phyloP scores from a whole-genome alignment of 805 yeast genomes.

The Saccharomycopsis javanensis region DNA sequence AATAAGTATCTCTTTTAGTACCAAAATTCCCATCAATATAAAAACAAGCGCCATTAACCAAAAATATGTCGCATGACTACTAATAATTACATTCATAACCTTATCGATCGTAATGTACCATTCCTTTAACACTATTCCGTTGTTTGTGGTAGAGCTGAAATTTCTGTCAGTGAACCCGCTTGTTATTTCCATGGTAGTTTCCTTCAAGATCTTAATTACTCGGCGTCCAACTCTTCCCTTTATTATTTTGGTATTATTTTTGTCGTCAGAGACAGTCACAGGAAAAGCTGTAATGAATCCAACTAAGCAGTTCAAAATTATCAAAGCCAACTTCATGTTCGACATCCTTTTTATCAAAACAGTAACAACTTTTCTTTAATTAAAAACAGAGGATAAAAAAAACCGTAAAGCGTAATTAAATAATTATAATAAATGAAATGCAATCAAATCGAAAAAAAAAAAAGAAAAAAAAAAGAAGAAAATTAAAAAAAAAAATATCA shows the following conservation, averaged over 20 bases:
- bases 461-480: neutral
- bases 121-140: neutral
- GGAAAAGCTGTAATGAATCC: no score
- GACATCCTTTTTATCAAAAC: no score
- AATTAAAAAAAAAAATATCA: neutral
- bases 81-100: neutral
- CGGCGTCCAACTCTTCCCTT: no score
- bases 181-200: no score
- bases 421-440: neutral
- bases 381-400: neutral
- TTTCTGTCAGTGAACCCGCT: no score
- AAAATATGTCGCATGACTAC: neutral
- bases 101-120: neutral
- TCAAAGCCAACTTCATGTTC: no score
- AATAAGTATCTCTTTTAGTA: neutral
- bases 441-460: neutral
- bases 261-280: no score
- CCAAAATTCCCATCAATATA: neutral
- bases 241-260: no score
- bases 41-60: neutral
- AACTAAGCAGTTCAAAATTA: no score
- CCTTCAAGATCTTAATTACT: no score
- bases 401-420: neutral
- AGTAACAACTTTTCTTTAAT: neutral
- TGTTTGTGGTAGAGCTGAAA: neutral